phyloP scores from a whole-genome alignment of 495 filamentous ascomycete genomes.

The Penicillium bialowiezense region DNA sequence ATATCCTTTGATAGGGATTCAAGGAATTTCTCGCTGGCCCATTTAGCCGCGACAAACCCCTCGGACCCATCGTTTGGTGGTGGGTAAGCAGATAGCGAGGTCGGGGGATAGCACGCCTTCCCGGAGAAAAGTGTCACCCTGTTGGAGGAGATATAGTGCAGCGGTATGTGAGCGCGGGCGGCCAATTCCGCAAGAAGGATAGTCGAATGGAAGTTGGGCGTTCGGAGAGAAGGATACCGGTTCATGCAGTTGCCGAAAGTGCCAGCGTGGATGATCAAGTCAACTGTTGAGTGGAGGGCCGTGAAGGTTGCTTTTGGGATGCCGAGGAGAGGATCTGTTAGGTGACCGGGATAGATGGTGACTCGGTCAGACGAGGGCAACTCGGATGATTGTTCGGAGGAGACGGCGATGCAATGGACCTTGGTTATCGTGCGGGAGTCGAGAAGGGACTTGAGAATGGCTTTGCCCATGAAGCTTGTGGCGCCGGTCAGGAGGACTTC shows the following conservation, averaged over 20 bases:
- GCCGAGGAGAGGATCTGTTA: neutral
- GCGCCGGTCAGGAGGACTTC: neutral
- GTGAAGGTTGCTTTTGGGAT: neutral
- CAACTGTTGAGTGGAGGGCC: neutral
- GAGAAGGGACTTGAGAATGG: neutral
- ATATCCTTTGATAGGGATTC: conserved; percentile 19
- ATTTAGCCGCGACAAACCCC: conserved; percentile 26
- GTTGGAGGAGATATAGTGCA: neutral
- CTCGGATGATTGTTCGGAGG: neutral
- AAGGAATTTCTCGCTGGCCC: conserved; percentile 35
- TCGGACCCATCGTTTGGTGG: conserved; percentile 10
- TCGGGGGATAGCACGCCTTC: too few species aligned
- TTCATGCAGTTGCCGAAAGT: neutral
- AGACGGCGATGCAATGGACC: neutral
- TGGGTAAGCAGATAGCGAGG: neutral
- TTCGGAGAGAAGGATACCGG: neutral
- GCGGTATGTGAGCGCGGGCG: neutral
- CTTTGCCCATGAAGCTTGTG: neutral
- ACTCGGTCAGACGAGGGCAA: too few species aligned
- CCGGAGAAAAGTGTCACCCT: neutral
- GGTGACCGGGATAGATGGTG: neutral
- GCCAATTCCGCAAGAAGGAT: neutral
- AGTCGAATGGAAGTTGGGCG: neutral
- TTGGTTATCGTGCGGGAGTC: neutral
- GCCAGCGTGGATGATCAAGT: neutral